Percentiles rank a stretch among this genome's conserved stretches.
Conservation (phyloP, 768 basidiomycete genomes). For the Mycena kentingensis region DNA sequence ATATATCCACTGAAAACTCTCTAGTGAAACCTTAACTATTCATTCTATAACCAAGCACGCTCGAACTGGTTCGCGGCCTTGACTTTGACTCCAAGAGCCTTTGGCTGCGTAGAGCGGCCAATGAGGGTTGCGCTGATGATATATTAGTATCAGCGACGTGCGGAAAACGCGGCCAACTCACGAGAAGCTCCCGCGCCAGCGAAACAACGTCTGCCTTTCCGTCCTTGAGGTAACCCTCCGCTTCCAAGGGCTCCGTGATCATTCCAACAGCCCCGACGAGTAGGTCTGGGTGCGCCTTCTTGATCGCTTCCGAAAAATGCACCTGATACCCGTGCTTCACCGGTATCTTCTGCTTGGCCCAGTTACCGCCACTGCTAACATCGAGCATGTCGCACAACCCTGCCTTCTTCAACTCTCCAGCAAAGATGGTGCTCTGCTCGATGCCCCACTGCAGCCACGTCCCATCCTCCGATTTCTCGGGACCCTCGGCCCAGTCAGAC, state of each 20-base stretch:
- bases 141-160: no score
- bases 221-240: slow-evolving; percentile 61
- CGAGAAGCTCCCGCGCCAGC: slow-evolving; percentile 68
- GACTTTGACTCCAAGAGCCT: slow-evolving; percentile 62
- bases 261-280: slow-evolving; percentile 68
- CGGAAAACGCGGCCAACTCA: no score
- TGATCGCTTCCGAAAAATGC: slow-evolving; percentile 62
- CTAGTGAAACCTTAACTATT: slow-evolving; percentile 22
- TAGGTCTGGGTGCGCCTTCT: slow-evolving; percentile 58
- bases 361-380: slow-evolving; percentile 68
- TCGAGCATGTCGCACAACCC: slow-evolving; percentile 77
- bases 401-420: slow-evolving; percentile 54
- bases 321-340: slow-evolving; percentile 65
- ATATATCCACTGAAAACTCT: no score
- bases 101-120: slow-evolving; percentile 65
- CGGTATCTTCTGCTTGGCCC: slow-evolving; percentile 57
- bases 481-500: slow-evolving; percentile 62
- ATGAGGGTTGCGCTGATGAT: slow-evolving; percentile 63
- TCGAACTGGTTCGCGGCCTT: slow-evolving; percentile 76
- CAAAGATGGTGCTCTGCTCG: slow-evolving; percentile 68
- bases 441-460: slow-evolving; percentile 74
- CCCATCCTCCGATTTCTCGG: slow-evolving; percentile 57
- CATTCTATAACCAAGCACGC: slow-evolving; percentile 45
- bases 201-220: slow-evolving; percentile 71
- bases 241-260: slow-evolving; percentile 58